These are phyloP conservation scores for Grosmannia penicillata DNA, from an alignment of 2,329 filamentous ascomycete species.

Conservation along the genomic window DNA sequence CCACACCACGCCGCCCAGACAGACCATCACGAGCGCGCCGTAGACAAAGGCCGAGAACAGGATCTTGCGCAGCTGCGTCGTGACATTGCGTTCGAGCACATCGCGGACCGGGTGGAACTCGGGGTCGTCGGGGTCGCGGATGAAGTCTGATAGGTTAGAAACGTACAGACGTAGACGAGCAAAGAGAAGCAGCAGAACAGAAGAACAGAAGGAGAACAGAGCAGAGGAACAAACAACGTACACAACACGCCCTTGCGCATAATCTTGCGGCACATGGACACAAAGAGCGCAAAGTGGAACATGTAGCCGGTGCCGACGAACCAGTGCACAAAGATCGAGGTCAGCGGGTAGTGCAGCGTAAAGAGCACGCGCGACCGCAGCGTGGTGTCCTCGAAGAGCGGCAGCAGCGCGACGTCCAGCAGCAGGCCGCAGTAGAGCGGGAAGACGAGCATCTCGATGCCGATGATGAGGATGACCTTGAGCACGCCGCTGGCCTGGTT, in stretches of 20 bases:
- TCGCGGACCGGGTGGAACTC: slow-evolving; percentile 97
- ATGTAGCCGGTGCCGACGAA: slow-evolving; percentile 98
- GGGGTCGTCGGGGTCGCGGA: slow-evolving; percentile 92
- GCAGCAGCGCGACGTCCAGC: slow-evolving; percentile 75
- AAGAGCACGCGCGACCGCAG: slow-evolving; percentile 66
- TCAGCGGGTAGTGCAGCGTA: slow-evolving; percentile 64
- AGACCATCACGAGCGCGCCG: slow-evolving; percentile 80
- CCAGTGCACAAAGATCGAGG: slow-evolving; percentile 94
- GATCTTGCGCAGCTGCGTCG: slow-evolving; percentile 90
- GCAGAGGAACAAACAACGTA: no score
- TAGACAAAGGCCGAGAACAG: slow-evolving; percentile 93
- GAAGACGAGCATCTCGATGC: slow-evolving; percentile 97
- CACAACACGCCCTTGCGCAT: slow-evolving; percentile 88
- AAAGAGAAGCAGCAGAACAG: background rate
- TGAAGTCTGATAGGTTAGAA: slow-evolving; percentile 52
- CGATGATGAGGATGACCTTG: slow-evolving; percentile 96
- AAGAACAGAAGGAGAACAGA: background rate
- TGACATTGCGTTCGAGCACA: slow-evolving; percentile 82
- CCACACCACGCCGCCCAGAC: slow-evolving; percentile 93
- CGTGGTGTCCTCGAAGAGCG: slow-evolving; percentile 72
- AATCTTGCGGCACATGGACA: slow-evolving; percentile 97
- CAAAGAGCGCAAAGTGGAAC: slow-evolving; percentile 98
- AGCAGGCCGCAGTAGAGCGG: slow-evolving; percentile 89
- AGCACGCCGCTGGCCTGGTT: slow-evolving; percentile 92
- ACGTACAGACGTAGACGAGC: background rate